A percentile compares a stretch with the other conserved stretches of the same genome.
Conservation (phyloP, 495 filamentous ascomycete species). For the Penicillium cinerascens region DNA sequence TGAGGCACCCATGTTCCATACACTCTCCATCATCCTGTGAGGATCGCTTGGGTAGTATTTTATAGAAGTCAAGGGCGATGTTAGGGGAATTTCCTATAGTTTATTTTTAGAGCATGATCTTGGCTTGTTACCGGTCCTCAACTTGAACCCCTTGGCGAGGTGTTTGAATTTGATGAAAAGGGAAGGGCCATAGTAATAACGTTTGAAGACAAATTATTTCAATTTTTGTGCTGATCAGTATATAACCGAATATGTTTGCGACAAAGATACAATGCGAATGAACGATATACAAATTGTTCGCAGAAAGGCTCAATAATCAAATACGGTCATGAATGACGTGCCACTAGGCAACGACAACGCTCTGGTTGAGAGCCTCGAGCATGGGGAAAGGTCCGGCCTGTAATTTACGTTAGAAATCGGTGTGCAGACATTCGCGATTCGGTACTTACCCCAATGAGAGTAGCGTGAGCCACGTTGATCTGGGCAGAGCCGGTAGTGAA, state of each 20-base stretch:
- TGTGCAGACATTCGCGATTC: background rate
- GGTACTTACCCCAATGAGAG: constrained; percentile 36
- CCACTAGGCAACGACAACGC: constrained; percentile 7
- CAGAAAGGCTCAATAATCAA: background rate
- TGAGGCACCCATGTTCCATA: too few relatives aligned
- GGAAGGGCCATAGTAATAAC: too few relatives aligned
- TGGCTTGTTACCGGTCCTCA: too few relatives aligned
- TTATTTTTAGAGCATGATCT: too few relatives aligned
- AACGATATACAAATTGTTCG: background rate
- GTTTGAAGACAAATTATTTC: too few relatives aligned
- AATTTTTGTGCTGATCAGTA: background rate
- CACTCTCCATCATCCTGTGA: too few relatives aligned
- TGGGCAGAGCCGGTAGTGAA: constrained; percentile 19
- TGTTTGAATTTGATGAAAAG: too few relatives aligned
- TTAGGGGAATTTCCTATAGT: too few relatives aligned
- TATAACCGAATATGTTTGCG: background rate
- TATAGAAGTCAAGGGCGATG: too few relatives aligned
- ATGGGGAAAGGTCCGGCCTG: constrained; percentile 6
- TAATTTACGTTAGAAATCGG: background rate
- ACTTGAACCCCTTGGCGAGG: too few relatives aligned
- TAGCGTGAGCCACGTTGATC: constrained; percentile 33
- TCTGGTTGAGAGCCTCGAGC: constrained; percentile 8
- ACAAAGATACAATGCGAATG: background rate
- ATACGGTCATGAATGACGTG: background rate
- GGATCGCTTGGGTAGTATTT: too few relatives aligned